Percentiles rank a stretch among this genome's conserved stretches.
Conservation (phyloP, 1,139 yeast species). For the Taphrina confusa region DNA sequence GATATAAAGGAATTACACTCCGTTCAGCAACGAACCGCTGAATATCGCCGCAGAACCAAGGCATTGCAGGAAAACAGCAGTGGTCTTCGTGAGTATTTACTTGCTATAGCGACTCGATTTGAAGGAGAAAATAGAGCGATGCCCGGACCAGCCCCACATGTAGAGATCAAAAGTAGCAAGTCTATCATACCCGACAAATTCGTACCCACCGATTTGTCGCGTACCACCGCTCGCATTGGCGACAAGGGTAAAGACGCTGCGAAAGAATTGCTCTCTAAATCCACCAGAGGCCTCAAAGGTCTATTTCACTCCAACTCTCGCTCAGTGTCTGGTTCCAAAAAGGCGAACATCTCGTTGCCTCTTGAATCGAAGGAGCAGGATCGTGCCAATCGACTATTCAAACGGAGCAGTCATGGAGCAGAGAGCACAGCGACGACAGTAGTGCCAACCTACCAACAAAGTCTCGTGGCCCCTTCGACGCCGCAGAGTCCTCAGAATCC, state of each 20-base stretch:
- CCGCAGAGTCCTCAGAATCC: slow-evolving; percentile 2
- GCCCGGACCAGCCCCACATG: slow-evolving; percentile 4
- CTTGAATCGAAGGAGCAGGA: slow-evolving; percentile 1
- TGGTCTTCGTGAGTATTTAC: slow-evolving; percentile 10
- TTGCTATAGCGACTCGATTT: background rate
- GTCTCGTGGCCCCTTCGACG: background rate
- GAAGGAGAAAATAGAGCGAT: background rate
- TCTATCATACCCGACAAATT: slow-evolving; percentile 10
- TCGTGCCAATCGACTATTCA: background rate
- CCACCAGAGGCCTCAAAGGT: slow-evolving; percentile 10
- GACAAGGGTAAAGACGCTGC: slow-evolving; percentile 21
- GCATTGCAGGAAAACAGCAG: slow-evolving; percentile 12
- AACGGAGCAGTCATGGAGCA: background rate
- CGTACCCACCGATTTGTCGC: slow-evolving; percentile 3
- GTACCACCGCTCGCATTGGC: slow-evolving; percentile 18
- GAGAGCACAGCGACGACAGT: background rate
- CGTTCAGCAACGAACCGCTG: background rate
- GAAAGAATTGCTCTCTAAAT: slow-evolving; percentile 1
- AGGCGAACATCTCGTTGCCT: slow-evolving; percentile 8
- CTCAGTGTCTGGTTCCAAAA: slow-evolving; percentile 11
- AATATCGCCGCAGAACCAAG: background rate
- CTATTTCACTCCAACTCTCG: slow-evolving; percentile 13
- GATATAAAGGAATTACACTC: slow-evolving; percentile 9
- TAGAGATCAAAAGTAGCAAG: background rate
- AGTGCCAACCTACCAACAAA: background rate